A percentile compares a stretch with the other conserved stretches of the same genome.
Evolutionary conservation across 306 rosid genomes (phyloP).

Genomic region (Fagus sylvatica): DNA sequence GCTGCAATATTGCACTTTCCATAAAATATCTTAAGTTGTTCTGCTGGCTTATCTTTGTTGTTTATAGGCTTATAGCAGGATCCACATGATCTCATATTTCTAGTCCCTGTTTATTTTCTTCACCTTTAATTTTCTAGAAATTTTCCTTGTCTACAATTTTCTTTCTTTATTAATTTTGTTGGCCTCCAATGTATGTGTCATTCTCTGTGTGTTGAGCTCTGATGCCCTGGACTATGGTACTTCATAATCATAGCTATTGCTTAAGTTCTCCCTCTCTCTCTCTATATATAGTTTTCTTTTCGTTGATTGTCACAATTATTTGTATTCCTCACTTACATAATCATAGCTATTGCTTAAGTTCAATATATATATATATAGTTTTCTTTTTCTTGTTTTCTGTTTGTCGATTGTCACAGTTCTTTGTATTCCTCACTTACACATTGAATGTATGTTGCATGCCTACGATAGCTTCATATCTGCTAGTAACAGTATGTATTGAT

Average conservation of each 20-base stretch:
- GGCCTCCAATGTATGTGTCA: constrained; percentile 9
- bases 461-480: neutral
- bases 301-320: constrained; percentile 1
- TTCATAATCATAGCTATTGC: constrained; percentile 5
- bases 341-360: constrained; percentile 12
- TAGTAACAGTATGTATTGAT: neutral
- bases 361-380: neutral
- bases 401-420: constrained; percentile 1
- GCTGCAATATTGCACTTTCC: constrained; percentile 21
- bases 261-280: neutral
- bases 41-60: constrained; percentile 22
- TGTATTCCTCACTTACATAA: neutral
- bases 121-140: constrained; percentile 23
- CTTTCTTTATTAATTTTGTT: constrained; percentile 23
- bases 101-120: constrained; percentile 14
- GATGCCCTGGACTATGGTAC: constrained; percentile 22
- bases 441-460: neutral
- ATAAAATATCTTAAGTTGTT: constrained; percentile 21
- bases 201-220: constrained; percentile 12
- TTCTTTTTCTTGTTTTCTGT: neutral
- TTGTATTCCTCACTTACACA: neutral
- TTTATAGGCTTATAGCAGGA: neutral
- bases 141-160: constrained; percentile 4
- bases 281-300: neutral
- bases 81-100: constrained; percentile 15